phyloP scores from a whole-genome alignment of 331 rosid species.

The Quercus phellos region DNA sequence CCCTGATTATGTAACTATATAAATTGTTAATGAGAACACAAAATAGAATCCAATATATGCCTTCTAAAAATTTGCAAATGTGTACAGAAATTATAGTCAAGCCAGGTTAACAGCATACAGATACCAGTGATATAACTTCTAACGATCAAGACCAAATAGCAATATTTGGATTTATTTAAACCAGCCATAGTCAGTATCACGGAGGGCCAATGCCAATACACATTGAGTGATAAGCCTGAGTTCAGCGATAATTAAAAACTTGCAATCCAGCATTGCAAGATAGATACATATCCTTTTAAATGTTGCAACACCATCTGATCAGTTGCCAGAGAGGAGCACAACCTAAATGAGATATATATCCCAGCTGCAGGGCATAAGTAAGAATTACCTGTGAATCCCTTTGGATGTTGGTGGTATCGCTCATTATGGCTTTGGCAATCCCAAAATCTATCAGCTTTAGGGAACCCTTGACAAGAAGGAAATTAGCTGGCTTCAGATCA shows the following conservation, averaged over 20 bases:
- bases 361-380: background rate
- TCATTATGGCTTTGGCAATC: constrained; percentile 93
- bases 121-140: background rate
- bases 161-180: background rate
- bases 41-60: background rate
- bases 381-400: constrained; percentile 87
- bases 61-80: background rate
- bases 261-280: background rate
- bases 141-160: background rate
- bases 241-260: background rate
- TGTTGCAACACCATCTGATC: background rate
- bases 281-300: background rate
- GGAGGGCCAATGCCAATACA: background rate
- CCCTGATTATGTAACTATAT: background rate
- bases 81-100: background rate
- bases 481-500: constrained; percentile 96
- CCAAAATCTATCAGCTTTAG: constrained; percentile 94
- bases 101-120: background rate
- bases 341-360: constrained; percentile 9
- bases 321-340: background rate
- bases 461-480: constrained; percentile 92
- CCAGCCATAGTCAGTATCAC: background rate
- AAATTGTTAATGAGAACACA: background rate
- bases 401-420: constrained; percentile 94
- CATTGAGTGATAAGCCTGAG: background rate